Base-by-base conservation (phyloP, 345 rosid genomes). In the Zanthoxylum bungeanum region DNA sequence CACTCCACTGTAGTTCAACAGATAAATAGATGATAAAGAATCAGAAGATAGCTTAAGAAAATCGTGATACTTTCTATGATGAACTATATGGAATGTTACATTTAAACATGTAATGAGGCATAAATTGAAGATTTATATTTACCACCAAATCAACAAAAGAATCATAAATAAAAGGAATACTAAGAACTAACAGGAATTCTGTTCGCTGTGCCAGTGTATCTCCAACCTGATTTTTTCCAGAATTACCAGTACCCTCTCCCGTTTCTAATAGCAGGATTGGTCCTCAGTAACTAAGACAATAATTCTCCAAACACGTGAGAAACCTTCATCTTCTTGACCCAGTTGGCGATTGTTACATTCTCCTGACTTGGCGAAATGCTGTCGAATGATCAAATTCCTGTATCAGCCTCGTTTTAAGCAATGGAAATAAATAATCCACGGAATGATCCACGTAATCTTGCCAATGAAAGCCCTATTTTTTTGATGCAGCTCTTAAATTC, bases 81-180 rank as follows among this genome's bases (percentile, higher is more conserved):
- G 72, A 33, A 19, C 22, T 36, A 22, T 52, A 25, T 27, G 30
- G 14, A 59, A 60, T 39, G 58, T 40, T 71, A 77, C 77, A 74
- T 68, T 66, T 36, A 27, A 55, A 21, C 61, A 49, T 46, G 47
- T 33, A 60, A n/a, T 4, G 28, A 44, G 9, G 66, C 69, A 46
- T 34, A 61, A 74, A 24, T 44, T 63, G 75, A 61, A 34, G 31
- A 17, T 36, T 49, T 25, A 62, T 44, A 37, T 55, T 52, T 44
- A 66, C n/a, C n/a, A n/a, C n/a, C n/a, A n/a, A n/a, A n/a, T n/a
- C 68, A 21, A 68, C 50, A 62, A 60, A 60, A 61, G 66, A 78
- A 70, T 59, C 72, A 82, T 49, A 67, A 82, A 82, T 72, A 70
- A 80, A 82, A 71, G 42, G 61, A 76, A 57, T 64, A 24, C 59